Evolutionary conservation across 495 filamentous ascomycete species (phyloP), one percentile per base, ranked within the genome.

Genomic region (Daldinia concentrica): DNA sequence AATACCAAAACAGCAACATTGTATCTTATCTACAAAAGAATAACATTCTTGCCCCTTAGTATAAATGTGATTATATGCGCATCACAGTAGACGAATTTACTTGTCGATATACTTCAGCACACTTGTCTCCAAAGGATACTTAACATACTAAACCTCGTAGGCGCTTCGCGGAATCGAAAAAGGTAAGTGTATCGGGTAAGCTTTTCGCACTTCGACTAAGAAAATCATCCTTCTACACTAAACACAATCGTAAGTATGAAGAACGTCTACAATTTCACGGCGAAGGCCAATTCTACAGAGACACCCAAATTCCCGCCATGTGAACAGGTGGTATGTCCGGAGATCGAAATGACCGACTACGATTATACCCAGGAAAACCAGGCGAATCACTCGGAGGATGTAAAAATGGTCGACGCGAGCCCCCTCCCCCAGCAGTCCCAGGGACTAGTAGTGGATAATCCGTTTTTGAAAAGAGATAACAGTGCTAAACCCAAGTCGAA

Each of bases 261-360:
- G 34, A 36, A 14, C 11, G 12, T 0, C 14, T 36, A 4, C 12
- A 14, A 1, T 36, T 14, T 12, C 12, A 14, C 34, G 34, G 34
- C 0, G 12, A 11, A 14, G 5, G 11, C 34, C 34, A 36, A 36
- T 1, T 36, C 34, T 45, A 17, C 41, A 9, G 41, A 45, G 22
- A 7, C 43, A 24, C 19, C 17, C 43, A 11, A 8, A 8, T 48
- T 48, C 43, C 43, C 17, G 43, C 43, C 17, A 4, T 48, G 17
- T 12, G 17, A 22, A 8, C 43, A 48, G 43, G 43, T 22, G 17
- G 43, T 12, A 48, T 24, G 43, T 12, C 43, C 43, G 4, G 51
- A 54, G 12, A 30, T 54, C 27, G 51, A 54, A 27, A 54, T 54
- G 51, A 30, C 51, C n/a, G 51, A 54, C 27, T 54, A 54, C 17